Conservation (phyloP, 805 yeast species). For the Kuraishia borneana region DNA sequence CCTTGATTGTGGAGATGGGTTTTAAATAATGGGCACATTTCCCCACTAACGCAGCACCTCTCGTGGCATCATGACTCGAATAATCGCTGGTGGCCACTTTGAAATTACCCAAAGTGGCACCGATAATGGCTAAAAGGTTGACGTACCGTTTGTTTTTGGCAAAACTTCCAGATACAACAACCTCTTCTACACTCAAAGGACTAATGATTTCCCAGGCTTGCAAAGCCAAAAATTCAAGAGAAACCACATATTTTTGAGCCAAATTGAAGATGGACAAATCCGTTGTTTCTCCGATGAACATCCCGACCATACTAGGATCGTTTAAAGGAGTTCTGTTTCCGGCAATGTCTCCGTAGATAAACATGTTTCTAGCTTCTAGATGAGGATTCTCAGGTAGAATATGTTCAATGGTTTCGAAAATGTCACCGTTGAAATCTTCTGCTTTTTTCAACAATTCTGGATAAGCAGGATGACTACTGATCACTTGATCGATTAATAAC, state of each 20-base stretch:
- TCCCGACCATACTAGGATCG: slow-evolving; percentile 36
- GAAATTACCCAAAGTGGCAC: slow-evolving; percentile 4
- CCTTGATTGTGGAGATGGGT: too few species aligned
- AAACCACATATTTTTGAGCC: slow-evolving; percentile 29
- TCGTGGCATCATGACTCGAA: slow-evolving; percentile 1
- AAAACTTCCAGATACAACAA: slow-evolving; percentile 44
- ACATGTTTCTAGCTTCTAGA: slow-evolving; percentile 16
- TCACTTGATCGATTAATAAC: slow-evolving; percentile 33
- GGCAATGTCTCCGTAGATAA: slow-evolving; percentile 42
- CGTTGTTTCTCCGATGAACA: slow-evolving; percentile 34
- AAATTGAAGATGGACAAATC: slow-evolving; percentile 22
- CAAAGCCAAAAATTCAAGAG: slow-evolving; percentile 39
- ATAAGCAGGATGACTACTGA: slow-evolving; percentile 27
- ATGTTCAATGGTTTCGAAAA: slow-evolving; percentile 4
- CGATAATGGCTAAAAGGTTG: slow-evolving; percentile 16
- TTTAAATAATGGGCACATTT: neutral
- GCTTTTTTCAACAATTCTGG: slow-evolving; percentile 3
- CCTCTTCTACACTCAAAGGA: slow-evolving; percentile 13
- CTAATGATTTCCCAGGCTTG: slow-evolving; percentile 32
- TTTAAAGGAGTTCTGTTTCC: slow-evolving; percentile 51
- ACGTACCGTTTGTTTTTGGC: slow-evolving; percentile 33
- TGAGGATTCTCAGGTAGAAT: neutral
- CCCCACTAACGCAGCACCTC: slow-evolving; percentile 5
- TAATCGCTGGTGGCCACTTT: neutral
- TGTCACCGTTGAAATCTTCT: slow-evolving; percentile 3